These are phyloP conservation scores for Xylaria multiplex DNA, from an alignment of 2,329 filamentous ascomycete genomes.

Conservation along the genomic window DNA sequence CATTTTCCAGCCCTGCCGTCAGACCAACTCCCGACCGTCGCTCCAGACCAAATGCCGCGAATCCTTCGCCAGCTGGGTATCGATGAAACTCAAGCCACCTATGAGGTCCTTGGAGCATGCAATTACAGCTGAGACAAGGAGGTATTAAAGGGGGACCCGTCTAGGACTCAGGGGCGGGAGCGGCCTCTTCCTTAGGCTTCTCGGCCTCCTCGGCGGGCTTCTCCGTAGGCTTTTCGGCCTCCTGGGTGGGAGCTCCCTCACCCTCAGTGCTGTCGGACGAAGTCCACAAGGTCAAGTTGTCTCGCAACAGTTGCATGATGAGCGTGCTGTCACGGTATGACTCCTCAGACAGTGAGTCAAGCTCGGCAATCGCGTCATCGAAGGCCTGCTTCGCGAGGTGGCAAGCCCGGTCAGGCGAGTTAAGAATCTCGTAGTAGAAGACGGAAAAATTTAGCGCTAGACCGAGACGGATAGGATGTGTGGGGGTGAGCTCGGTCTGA, in stretches of 20 bases:
- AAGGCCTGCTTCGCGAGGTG: slow-evolving; percentile 99
- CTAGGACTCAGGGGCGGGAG: slow-evolving; percentile 65
- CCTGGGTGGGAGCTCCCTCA: slow-evolving; percentile 70
- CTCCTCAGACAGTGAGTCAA: slow-evolving; percentile 97
- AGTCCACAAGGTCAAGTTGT: slow-evolving; percentile 98
- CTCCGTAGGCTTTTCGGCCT: slow-evolving; percentile 65
- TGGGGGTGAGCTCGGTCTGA: slow-evolving; percentile 95
- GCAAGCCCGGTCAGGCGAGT: slow-evolving; percentile 97
- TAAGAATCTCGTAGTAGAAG: slow-evolving; percentile 99
- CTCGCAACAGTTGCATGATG: slow-evolving; percentile 98
- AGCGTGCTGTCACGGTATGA: slow-evolving; percentile 98
- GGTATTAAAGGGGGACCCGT: slow-evolving; percentile 49
- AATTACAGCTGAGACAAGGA: slow-evolving; percentile 53
- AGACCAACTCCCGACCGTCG: slow-evolving; percentile 48
- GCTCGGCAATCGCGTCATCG: slow-evolving; percentile 97
- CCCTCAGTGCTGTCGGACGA: slow-evolving; percentile 88
- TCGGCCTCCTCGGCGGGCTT: slow-evolving; percentile 59
- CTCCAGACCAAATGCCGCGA: slow-evolving; percentile 48
- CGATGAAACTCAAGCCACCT: slow-evolving; percentile 44
- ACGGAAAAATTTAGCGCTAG: slow-evolving; percentile 99
- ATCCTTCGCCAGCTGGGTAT: slow-evolving; percentile 48
- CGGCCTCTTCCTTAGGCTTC: slow-evolving; percentile 68
- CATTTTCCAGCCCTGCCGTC: slow-evolving; percentile 48
- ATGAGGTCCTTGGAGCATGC: slow-evolving; percentile 42
- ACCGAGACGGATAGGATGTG: slow-evolving; percentile 97